Base-by-base conservation (phyloP, 352 stramenopile species). In the Phytopythium delawarense region DNA sequence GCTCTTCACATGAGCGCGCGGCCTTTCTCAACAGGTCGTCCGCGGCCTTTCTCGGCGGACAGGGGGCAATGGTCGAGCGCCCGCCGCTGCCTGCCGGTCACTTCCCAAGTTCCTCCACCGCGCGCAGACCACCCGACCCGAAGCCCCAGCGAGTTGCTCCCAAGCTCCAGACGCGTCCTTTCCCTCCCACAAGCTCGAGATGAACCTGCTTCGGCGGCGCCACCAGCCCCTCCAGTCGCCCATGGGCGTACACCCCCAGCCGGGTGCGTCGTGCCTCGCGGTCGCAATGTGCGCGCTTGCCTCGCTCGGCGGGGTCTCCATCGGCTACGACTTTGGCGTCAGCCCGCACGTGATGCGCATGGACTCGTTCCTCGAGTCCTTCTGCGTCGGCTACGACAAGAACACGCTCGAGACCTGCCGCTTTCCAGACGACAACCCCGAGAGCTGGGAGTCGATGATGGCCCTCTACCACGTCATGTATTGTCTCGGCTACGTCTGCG, bases 241-340 rank as follows among this genome's bases (percentile, higher is more conserved):
- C 7, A 45, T 57, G 32, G 51, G 30, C 4, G 15, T 25, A 4
- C 28, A 25, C 11, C 25, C 0, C 28, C 30, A 45, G 16, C 13
- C 21, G 2, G 6, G 53, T 21, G 16, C 53, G 35, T 59, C 53
- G 37, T 59, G 42, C 20, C 21, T 55, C 16, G 57, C 45, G 25
- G 20, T 21, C 35, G 40, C 20, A 16, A 20, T 20, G 37, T 45
- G 48, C 39, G 15, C 18, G 7, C 51, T 57, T 11, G 70, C 68
- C 28, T 80, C 75, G 49, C 64, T 83, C 15, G 75, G 75, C 30
- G 75, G 75, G 12, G 66, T 80, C 35, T 79, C 81, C 64, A 78
- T 84, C 48, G 76, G 76, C 51, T 84, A 80, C 44, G 73, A 76
- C 63, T 64, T 77, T 28, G 76, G 73, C 23, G 71, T 80, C 28